phyloP scores from a whole-genome alignment of 2,329 filamentous ascomycete genomes.

The Beauveria medogensis region DNA sequence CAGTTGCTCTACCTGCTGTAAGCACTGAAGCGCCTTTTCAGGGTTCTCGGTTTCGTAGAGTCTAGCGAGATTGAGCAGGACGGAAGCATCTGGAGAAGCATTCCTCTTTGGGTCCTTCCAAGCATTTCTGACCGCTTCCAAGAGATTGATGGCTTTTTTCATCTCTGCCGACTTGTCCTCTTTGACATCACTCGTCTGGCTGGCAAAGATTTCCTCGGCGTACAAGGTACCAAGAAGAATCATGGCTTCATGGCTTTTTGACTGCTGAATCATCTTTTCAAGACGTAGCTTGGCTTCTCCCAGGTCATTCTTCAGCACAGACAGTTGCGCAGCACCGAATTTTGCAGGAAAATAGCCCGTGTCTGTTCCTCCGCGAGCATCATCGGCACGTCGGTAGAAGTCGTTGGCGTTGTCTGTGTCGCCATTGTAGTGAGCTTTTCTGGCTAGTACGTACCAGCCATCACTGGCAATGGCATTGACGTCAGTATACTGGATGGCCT shows the following conservation, averaged over 20 bases:
- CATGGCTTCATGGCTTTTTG: slow-evolving; percentile 81
- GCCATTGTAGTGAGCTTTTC: slow-evolving; percentile 80
- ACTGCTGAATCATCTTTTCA: slow-evolving; percentile 87
- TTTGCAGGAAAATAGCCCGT: slow-evolving; percentile 89
- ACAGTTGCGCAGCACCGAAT: slow-evolving; percentile 85
- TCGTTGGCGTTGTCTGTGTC: slow-evolving; percentile 69
- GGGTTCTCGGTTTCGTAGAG: slow-evolving; percentile 81
- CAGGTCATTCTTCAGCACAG: slow-evolving; percentile 73
- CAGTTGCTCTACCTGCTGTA: slow-evolving; percentile 85
- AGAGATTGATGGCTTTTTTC: slow-evolving; percentile 76
- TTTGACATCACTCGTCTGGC: slow-evolving; percentile 60
- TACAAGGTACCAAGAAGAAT: slow-evolving; percentile 84
- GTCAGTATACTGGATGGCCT: slow-evolving; percentile 91
- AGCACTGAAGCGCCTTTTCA: slow-evolving; percentile 84
- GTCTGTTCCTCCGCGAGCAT: slow-evolving; percentile 85
- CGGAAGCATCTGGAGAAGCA: slow-evolving; percentile 70
- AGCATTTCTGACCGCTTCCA: slow-evolving; percentile 75
- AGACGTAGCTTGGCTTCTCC: slow-evolving; percentile 88
- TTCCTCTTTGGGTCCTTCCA: slow-evolving; percentile 95
- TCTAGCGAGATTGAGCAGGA: slow-evolving; percentile 83
- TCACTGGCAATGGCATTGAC: slow-evolving; percentile 95
- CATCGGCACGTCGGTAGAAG: slow-evolving; percentile 83
- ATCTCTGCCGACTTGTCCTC: slow-evolving; percentile 82
- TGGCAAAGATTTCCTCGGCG: slow-evolving; percentile 86
- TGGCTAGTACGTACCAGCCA: slow-evolving; percentile 89